phyloP scores from a whole-genome alignment of 257 asterid genomes.

The Dorcoceras hygrometricum region DNA sequence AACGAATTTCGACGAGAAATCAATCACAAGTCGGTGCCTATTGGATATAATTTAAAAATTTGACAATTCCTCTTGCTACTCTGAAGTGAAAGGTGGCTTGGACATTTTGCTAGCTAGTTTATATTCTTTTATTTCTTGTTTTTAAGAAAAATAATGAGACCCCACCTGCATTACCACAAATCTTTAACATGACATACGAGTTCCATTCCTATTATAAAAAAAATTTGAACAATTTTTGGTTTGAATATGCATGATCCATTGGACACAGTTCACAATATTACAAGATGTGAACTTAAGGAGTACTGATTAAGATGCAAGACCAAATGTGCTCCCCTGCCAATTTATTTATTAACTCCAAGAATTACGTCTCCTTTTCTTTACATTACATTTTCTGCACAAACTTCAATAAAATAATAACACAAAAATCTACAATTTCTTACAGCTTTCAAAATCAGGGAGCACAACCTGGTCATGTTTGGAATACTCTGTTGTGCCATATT shows the following conservation, averaged over 20 bases:
- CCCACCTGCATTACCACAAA: too few species aligned
- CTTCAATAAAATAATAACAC: not conserved
- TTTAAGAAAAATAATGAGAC: too few species aligned
- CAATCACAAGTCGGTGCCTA: not conserved
- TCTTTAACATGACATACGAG: too few species aligned
- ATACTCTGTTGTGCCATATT: conserved; percentile 73
- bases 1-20: not conserved
- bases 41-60: too few species aligned
- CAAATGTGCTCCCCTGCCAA: conserved; percentile 15
- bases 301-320: not conserved
- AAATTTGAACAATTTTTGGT: too few species aligned
- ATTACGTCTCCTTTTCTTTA: not conserved
- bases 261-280: too few species aligned
- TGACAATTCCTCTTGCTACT: too few species aligned
- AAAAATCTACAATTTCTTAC: not conserved
- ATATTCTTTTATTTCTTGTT: too few species aligned
- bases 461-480: conserved; percentile 33
- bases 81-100: too few species aligned
- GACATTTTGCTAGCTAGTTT: not conserved
- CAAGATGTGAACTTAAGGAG: too few species aligned
- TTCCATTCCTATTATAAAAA: too few species aligned
- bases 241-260: too few species aligned
- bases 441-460: not conserved
- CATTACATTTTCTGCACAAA: not conserved
- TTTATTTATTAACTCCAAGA: conserved; percentile 23